A percentile compares a stretch with the other conserved stretches of the same genome.
These are phyloP conservation scores for Ascochyta pisi DNA, from an alignment of 2,329 filamentous ascomycete genomes.

Conservation along the genomic window DNA sequence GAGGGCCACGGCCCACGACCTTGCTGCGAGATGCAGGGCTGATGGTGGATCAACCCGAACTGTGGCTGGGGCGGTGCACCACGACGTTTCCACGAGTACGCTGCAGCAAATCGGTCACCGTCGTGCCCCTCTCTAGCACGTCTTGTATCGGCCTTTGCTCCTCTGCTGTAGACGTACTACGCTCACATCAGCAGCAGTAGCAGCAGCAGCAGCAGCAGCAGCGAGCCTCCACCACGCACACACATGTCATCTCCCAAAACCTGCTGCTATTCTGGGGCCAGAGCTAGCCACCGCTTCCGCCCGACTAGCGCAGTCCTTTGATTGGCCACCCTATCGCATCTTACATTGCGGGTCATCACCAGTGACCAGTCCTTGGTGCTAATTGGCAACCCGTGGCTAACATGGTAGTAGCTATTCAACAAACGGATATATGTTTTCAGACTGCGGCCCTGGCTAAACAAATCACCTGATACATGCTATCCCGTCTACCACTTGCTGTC, in stretches of 20 bases:
- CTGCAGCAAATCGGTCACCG: constrained; percentile 3
- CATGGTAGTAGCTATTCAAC: not conserved
- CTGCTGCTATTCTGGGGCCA: constrained; percentile 35
- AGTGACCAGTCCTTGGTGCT: too few relatives aligned
- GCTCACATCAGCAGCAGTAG: constrained; percentile 24
- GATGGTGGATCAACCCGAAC: constrained; percentile 20
- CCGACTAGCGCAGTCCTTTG: constrained; percentile 23
- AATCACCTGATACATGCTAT: constrained; percentile 10
- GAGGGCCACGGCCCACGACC: constrained; percentile 11
- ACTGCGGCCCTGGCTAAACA: constrained; percentile 18
- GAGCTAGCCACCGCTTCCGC: constrained; percentile 16
- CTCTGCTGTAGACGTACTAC: too few relatives aligned
- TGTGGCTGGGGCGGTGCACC: constrained; percentile 27
- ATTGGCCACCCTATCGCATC: constrained; percentile 24
- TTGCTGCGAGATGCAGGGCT: constrained; percentile 25
- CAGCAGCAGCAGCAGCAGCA: not conserved
- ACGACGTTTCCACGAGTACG: not conserved
- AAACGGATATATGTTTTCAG: constrained; percentile 8
- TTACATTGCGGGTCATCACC: constrained; percentile 2
- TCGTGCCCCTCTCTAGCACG: not conserved
- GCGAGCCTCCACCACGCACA: not conserved
- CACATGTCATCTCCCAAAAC: constrained; percentile 25
- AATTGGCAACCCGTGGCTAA: not conserved
- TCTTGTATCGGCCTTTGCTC: not conserved
- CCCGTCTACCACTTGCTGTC: constrained; percentile 68